Evolutionary conservation across 2,329 filamentous ascomycete genomes (phyloP).

Genomic region (Geosmithia morbida): DNA sequence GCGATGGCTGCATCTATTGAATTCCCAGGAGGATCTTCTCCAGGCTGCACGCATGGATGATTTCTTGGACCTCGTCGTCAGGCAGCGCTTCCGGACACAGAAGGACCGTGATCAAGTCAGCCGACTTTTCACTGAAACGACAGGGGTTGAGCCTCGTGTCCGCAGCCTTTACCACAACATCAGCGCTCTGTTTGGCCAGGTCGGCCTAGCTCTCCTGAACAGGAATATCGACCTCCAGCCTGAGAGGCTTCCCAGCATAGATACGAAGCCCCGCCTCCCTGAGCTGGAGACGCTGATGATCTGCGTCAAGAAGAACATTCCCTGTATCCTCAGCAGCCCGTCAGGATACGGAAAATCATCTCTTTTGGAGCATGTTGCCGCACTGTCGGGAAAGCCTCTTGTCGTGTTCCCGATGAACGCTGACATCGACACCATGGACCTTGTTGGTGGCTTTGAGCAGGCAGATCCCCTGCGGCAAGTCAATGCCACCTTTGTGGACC

Average conservation of each 20-base stretch:
- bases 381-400: conserved; percentile 58
- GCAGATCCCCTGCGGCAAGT: conserved; percentile 66
- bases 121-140: conserved; percentile 50
- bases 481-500: conserved; percentile 34
- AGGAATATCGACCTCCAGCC: conserved; percentile 43
- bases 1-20: conserved; percentile 63
- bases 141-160: conserved; percentile 32
- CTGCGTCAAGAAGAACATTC: conserved; percentile 74
- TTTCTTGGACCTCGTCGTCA: conserved; percentile 69
- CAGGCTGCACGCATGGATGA: conserved; percentile 47
- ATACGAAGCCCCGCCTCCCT: conserved; percentile 42
- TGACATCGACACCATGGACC: conserved; percentile 92
- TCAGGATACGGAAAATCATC: conserved; percentile 80
- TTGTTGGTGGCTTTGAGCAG: conserved; percentile 94
- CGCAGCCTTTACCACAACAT: conserved; percentile 63
- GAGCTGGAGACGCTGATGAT: conserved; percentile 78
- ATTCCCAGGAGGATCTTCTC: conserved; percentile 40
- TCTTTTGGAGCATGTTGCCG: conserved; percentile 68
- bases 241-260: conserved; percentile 32
- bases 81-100: conserved; percentile 70
- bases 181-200: conserved; percentile 51
- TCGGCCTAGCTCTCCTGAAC: conserved; percentile 60
- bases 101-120: conserved; percentile 53
- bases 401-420: conserved; percentile 82
- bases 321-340: conserved; percentile 74